phyloP scores from a whole-genome alignment of 352 stramenopile genomes.

The Phytophthora vignae region DNA sequence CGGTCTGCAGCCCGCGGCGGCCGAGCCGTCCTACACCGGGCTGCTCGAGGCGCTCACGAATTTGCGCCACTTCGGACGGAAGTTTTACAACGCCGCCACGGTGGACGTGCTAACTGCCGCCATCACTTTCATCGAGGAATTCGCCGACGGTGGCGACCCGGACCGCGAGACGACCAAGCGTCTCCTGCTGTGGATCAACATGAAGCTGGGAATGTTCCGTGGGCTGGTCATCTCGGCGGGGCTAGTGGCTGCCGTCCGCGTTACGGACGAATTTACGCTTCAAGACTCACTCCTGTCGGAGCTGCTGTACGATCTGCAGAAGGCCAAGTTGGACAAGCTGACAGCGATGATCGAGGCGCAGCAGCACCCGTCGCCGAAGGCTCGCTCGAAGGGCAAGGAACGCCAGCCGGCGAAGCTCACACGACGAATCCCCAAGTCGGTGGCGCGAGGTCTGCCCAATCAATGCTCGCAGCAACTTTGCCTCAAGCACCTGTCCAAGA shows the following conservation, averaged over 20 bases:
- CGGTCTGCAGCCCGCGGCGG: neutral
- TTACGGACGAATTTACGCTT: constrained; percentile 12
- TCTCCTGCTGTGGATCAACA: constrained; percentile 18
- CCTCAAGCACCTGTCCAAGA: constrained; percentile 6
- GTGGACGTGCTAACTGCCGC: neutral
- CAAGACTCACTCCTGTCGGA: constrained; percentile 5
- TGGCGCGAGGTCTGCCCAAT: neutral
- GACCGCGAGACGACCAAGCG: constrained; percentile 1
- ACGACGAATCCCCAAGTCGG: neutral
- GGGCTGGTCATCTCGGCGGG: constrained; percentile 10
- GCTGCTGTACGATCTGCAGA: constrained; percentile 9
- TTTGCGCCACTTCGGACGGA: constrained; percentile 1
- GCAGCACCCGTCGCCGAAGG: neutral
- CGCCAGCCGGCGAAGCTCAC: neutral
- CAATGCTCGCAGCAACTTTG: neutral
- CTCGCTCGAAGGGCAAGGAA: neutral
- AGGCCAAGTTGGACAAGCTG: neutral
- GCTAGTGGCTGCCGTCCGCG: neutral
- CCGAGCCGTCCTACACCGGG: neutral
- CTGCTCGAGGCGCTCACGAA: neutral
- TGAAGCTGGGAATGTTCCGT: constrained; percentile 18
- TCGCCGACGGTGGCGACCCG: neutral
- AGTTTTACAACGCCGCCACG: constrained; percentile 15
- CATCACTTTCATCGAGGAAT: constrained; percentile 2
- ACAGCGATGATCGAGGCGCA: neutral